Evolutionary conservation across 2,329 filamentous ascomycete species (phyloP), one percentile per base, ranked within the genome.

Genomic region (Clathrospora elynae): DNA sequence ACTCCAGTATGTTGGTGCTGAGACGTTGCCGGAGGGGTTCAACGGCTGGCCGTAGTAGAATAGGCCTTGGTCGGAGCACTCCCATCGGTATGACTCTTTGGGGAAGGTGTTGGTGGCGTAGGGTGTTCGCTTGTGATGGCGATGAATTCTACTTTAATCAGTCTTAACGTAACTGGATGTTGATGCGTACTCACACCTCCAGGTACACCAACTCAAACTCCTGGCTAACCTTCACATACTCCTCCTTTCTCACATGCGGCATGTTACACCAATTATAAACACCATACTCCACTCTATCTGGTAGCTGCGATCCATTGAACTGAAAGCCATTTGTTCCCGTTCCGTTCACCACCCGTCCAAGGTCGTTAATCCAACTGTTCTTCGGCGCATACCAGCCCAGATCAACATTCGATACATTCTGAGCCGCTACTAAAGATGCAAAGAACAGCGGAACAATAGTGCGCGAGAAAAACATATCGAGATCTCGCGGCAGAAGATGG

Each of bases 241-340:
- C 86, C 10, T 70, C 68, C 14, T 67, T 71, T 20, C 87, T 78
- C n/a, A 88, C 85, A 71, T 92, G 89, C 1, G 89, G 88, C 87
- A 93, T 93, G 62, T 93, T 91, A 70, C 88, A 93, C 77, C 78
- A 92, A 67, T 92, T 90, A 70, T 91, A 91, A 1, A 73, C 77
- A 5, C 82, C 81, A 68, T 87, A 85, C 24, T 74, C 55, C 1
- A 69, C 62, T 5, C 63, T 61, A 39, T 76, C 71, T 0, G 86
- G 81, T 0, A 80, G 79, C 1, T 71, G 54, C 1, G 86, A 88
- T 22, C 79, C 78, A 60, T 89, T 83, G 71, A 85, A 93, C 12
- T 88, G 77, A 64, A 90, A 91, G 2, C 86, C 87, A 65, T 89
- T 85, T 0, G 84, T 78, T 1, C 86, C 88, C 2, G 76, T 72